phyloP scores from a whole-genome alignment of 1,284 basidiomycete species.

The Neonothopanus nambi region DNA sequence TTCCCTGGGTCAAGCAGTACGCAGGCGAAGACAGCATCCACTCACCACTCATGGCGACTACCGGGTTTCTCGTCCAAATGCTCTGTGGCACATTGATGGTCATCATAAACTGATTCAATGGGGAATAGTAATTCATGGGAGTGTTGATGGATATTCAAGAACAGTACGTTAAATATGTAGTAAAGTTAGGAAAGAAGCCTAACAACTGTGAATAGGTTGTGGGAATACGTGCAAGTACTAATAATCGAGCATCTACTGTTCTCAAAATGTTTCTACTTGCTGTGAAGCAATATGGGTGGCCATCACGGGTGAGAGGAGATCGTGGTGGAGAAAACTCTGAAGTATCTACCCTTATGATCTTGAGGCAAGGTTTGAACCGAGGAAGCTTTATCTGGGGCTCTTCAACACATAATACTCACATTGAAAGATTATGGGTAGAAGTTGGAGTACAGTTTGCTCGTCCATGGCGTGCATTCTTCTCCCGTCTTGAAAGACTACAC shows the following conservation, averaged over 20 bases:
- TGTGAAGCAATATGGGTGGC: constrained; percentile 29
- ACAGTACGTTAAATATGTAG: constrained; percentile 36
- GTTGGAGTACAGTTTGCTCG: constrained; percentile 36
- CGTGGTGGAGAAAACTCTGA: constrained; percentile 38
- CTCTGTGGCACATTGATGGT: constrained; percentile 49
- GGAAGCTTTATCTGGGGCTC: constrained; percentile 38
- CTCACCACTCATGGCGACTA: constrained; percentile 23
- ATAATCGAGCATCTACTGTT: constrained; percentile 41
- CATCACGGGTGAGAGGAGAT: constrained; percentile 37
- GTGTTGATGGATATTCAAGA: constrained; percentile 43
- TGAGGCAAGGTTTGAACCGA: constrained; percentile 24
- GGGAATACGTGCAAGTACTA: constrained; percentile 34
- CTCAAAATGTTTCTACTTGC: constrained; percentile 34
- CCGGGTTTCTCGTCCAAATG: constrained; percentile 34
- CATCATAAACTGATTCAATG: constrained; percentile 52
- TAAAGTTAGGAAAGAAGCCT: no score
- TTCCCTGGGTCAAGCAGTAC: not conserved
- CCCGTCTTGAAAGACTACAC: constrained; percentile 35
- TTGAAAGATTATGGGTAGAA: constrained; percentile 47
- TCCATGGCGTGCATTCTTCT: constrained; percentile 43
- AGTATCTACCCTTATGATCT: constrained; percentile 31
- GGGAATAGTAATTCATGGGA: constrained; percentile 51
- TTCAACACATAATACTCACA: constrained; percentile 38
- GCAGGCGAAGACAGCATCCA: not conserved
- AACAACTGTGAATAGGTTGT: constrained; percentile 27